Evolutionary conservation across 257 asterid species (phyloP).

Genomic region (Lithospermum erythrorhizon): DNA sequence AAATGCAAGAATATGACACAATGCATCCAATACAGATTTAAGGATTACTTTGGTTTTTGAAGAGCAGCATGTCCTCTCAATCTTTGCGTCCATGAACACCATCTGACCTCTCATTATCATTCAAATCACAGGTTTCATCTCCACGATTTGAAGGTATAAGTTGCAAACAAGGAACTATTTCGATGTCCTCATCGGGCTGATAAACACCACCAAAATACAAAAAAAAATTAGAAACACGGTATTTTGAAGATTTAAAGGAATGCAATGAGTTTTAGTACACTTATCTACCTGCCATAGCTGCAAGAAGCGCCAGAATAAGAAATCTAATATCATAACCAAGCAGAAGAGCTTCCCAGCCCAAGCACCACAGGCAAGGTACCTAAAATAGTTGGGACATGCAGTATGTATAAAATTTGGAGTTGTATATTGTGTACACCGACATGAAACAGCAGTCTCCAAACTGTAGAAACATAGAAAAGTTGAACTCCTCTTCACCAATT

Average conservation of each 20-base stretch:
- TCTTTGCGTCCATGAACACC: not conserved
- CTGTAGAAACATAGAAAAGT: no score
- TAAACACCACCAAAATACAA: conserved; percentile 5
- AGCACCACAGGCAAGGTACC: conserved; percentile 84
- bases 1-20: no score
- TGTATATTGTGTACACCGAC: no score
- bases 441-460: not conserved
- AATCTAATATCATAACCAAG: conserved; percentile 79
- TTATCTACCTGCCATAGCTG: conserved; percentile 60
- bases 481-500: no score
- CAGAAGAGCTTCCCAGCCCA: conserved; percentile 97
- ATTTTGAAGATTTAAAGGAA: not conserved
- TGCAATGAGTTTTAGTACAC: not conserved
- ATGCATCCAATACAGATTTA: no score
- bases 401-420: no score
- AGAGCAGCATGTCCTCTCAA: no score
- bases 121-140: conserved; percentile 20
- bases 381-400: conserved; percentile 7
- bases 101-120: conserved; percentile 6
- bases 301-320: conserved; percentile 60
- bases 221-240: not conserved
- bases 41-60: no score
- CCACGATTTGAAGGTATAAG: conserved; percentile 20
- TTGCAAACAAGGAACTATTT: conserved; percentile 53
- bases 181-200: conserved; percentile 75